These are phyloP conservation scores for Iberis pinnata DNA, from an alignment of 345 rosid genomes.

Conservation along the genomic window DNA sequence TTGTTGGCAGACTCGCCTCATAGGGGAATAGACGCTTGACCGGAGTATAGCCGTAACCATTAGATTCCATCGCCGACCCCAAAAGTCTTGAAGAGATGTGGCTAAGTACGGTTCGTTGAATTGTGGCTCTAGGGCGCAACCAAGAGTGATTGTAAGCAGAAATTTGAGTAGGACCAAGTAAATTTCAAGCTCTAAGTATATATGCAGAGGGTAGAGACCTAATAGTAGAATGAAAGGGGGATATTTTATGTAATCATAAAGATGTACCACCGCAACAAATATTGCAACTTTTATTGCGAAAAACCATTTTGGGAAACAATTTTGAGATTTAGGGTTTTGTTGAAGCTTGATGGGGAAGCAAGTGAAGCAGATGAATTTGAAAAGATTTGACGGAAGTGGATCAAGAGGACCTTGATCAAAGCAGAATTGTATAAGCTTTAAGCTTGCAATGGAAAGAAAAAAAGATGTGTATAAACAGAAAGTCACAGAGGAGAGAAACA, in stretches of 20 bases:
- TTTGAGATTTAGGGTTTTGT: slow-evolving; percentile 10
- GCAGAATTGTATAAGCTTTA: slow-evolving; percentile 45
- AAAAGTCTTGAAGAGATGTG: slow-evolving; percentile 63
- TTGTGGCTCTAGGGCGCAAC: slow-evolving; percentile 29
- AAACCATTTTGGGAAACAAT: slow-evolving; percentile 9
- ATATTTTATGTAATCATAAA: slow-evolving; percentile 23
- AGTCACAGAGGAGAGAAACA: slow-evolving; percentile 23
- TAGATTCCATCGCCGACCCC: slow-evolving; percentile 76
- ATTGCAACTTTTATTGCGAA: slow-evolving; percentile 33
- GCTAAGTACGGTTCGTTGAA: slow-evolving; percentile 47
- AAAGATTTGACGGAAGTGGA: slow-evolving; percentile 25
- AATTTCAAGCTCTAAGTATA: slow-evolving; percentile 29
- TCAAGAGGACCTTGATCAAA: slow-evolving; percentile 41
- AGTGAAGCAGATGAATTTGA: slow-evolving; percentile 35
- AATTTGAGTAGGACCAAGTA: slow-evolving; percentile 12
- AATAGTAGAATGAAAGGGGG: slow-evolving; percentile 24
- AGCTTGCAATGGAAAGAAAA: slow-evolving; percentile 37
- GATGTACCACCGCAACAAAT: slow-evolving; percentile 25
- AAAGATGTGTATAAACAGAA: slow-evolving; percentile 28
- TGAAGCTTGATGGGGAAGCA: slow-evolving; percentile 49
- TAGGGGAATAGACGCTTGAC: slow-evolving; percentile 35
- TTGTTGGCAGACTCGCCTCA: not conserved
- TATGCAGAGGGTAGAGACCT: slow-evolving; percentile 4
- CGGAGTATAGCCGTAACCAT: slow-evolving; percentile 42
- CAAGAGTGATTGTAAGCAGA: not conserved